Percentiles rank a stretch among this genome's conserved stretches.
Conservation (phyloP, 2,329 filamentous ascomycete genomes). For the Fusarium nematophilum region DNA sequence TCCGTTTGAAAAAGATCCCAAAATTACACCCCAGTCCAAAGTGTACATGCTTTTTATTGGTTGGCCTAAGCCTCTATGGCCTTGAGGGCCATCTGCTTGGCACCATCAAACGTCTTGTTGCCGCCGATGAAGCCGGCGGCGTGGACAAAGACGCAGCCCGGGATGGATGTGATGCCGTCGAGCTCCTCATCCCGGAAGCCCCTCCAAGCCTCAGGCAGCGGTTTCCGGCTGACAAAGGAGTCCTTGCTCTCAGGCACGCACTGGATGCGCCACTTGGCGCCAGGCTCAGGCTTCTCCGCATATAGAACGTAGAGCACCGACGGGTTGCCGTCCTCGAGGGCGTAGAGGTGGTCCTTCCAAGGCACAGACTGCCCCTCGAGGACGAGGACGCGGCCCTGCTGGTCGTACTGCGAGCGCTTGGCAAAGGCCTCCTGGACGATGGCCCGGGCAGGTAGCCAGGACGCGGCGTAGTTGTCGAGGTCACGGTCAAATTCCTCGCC, state of each 20-base stretch:
- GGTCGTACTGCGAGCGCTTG: constrained; percentile 74
- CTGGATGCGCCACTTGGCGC: constrained; percentile 92
- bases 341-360: constrained; percentile 97
- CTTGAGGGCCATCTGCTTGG: constrained; percentile 84
- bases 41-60: background rate
- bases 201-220: constrained; percentile 90
- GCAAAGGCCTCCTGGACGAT: constrained; percentile 82
- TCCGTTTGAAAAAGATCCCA: no score
- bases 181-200: constrained; percentile 89
- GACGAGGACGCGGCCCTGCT: constrained; percentile 83
- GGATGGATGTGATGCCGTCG: constrained; percentile 75
- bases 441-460: constrained; percentile 89
- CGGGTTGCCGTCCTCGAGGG: constrained; percentile 74
- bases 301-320: constrained; percentile 88
- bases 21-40: background rate
- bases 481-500: constrained; percentile 89
- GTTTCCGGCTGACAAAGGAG: constrained; percentile 92
- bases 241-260: constrained; percentile 86
- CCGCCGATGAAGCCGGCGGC: constrained; percentile 96
- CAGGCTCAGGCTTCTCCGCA: constrained; percentile 80
- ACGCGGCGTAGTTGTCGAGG: constrained; percentile 77
- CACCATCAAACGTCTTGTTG: constrained; percentile 91
- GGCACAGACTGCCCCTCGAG: constrained; percentile 82
- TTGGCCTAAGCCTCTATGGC: constrained; percentile 64
- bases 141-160: constrained; percentile 90